Base-by-base conservation (phyloP, 768 basidiomycete genomes). In the Pleurotus salmoneostramineus region DNA sequence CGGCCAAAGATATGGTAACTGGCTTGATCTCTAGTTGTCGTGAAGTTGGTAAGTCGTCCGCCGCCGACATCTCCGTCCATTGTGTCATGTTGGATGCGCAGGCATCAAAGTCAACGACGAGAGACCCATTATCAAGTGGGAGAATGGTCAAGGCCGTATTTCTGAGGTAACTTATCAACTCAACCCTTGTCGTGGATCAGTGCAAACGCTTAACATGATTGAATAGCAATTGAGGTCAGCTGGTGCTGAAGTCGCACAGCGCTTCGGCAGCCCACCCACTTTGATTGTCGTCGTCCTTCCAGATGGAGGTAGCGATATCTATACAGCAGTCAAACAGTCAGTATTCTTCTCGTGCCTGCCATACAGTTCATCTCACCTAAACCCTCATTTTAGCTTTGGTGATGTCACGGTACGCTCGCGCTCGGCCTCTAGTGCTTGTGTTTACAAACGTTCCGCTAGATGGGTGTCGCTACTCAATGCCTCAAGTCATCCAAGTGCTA, bases 391-490 rank as follows among this genome's bases (percentile, higher is more conserved):
- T 57, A 92, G 90, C 64, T 90, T 90, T 54, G 90, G 91, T 5
- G 89, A 92, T 63, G 45, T 62, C 11, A 49, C 17, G 40, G 33
- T 57, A 45, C 56, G 44, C 34, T 57, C 7, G 7, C n/a, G 3
- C 15, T n/a, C 21, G 50, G 6, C 34, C 15, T 27, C 35, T 21
- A 36, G 6, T 32, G 37, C 35, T 10, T 40, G 37, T 33, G 46
- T 57, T 56, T 1, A 27, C 21, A 27, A 1, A 27, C 21, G 1
- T 27, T 47, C 31, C 27, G 56, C 15, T 64, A 88, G 84, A 77
- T 80, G 63, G 91, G 91, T 27, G 83, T 91, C 6, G 84, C 90
- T 0, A 93, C 91, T 0, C 91, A 93, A 60, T 93, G 91, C 66
- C 63, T 93, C 63, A 89, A 89, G 68, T 76, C 77, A 14, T 70